These are phyloP conservation scores for Nepenthes gracilis DNA, from an alignment of 148 eudicot genomes.

Conservation along the genomic window DNA sequence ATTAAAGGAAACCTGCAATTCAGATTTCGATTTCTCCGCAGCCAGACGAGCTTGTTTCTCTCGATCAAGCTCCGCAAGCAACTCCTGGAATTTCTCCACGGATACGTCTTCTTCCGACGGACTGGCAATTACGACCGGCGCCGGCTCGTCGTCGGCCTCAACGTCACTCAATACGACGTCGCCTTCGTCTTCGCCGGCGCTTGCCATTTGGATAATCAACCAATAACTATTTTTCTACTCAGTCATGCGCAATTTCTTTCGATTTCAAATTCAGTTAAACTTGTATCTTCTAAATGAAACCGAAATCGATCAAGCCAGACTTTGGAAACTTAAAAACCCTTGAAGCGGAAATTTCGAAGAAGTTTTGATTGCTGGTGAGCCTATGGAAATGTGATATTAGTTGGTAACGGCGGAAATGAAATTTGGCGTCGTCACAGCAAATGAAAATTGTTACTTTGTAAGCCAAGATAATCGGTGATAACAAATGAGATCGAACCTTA, in stretches of 20 bases:
- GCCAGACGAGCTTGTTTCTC: constrained; percentile 52
- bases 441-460: too few species aligned
- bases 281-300: background rate
- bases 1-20: constrained; percentile 46
- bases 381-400: too few species aligned
- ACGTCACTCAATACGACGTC: constrained; percentile 75
- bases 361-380: too few species aligned
- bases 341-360: too few species aligned
- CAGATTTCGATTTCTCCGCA: constrained; percentile 58
- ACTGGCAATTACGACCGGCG: constrained; percentile 14
- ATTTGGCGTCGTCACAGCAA: too few species aligned
- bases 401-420: too few species aligned
- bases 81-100: constrained; percentile 46
- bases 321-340: too few species aligned
- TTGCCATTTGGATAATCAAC: constrained; percentile 15
- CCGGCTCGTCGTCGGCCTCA: constrained; percentile 53
- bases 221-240: background rate
- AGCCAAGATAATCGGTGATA: background rate
- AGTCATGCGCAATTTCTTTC: constrained; percentile 5
- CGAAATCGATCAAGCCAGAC: background rate
- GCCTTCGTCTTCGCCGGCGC: constrained; percentile 49
- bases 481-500: too few species aligned
- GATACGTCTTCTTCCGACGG: constrained; percentile 38
- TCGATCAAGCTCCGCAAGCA: constrained; percentile 69
- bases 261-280: background rate